Evolutionary conservation across 345 rosid genomes (phyloP).

Genomic region (Hevea brasiliensis): DNA sequence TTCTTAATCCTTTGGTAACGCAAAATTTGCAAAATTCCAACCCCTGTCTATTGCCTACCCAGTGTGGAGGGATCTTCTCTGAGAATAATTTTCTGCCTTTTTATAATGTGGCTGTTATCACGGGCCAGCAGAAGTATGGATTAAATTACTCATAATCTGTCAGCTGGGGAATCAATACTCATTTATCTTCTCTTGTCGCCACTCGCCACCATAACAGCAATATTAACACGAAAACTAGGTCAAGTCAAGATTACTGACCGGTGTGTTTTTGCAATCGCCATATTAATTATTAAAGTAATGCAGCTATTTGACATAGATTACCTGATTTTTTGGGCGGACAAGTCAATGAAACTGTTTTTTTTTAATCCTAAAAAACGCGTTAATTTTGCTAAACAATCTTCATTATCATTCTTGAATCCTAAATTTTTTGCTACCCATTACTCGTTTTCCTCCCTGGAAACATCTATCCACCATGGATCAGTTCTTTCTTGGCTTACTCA

Average conservation of each 20-base stretch:
- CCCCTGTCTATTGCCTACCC: too few species aligned
- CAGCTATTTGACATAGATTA: neutral
- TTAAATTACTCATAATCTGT: neutral
- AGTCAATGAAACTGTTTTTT: neutral
- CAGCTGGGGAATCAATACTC: neutral
- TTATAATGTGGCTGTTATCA: neutral
- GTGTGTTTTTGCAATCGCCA: neutral
- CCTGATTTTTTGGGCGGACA: neutral
- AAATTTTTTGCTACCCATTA: neutral
- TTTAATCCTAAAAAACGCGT: conserved; percentile 10
- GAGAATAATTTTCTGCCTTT: too few species aligned
- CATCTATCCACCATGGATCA: conserved; percentile 7
- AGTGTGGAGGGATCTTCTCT: too few species aligned
- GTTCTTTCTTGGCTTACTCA: conserved; percentile 15
- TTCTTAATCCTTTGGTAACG: too few species aligned
- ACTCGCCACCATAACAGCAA: too few species aligned
- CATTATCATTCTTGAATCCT: neutral
- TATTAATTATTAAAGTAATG: neutral
- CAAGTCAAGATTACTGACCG: conserved; percentile 3
- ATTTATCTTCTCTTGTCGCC: neutral
- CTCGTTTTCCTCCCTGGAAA: neutral
- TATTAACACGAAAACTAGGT: neutral
- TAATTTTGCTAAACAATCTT: neutral
- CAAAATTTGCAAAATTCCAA: too few species aligned
- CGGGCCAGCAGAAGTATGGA: conserved; percentile 8